Evolutionary conservation across 495 filamentous ascomycete species (phyloP), one percentile per base, ranked within the genome.

Genomic region (Hyaloscypha bicolor): DNA sequence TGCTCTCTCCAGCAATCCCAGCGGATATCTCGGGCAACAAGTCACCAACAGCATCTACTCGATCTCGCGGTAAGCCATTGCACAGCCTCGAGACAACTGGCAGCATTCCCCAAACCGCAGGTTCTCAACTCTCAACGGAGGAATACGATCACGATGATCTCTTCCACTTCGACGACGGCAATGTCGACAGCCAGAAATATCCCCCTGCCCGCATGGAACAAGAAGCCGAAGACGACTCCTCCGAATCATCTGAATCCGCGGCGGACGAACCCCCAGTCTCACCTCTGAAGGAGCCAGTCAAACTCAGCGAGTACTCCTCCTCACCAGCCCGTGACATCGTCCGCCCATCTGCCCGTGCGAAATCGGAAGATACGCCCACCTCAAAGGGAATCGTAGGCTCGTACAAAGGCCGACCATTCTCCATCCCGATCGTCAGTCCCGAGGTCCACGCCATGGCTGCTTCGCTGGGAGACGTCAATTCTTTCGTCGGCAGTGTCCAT

Each of bases 401-500:
- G 6, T 70, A 66, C 31, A 71, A 69, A 56, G 65, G 68, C 48
- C 65, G 65, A 9, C 68, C 71, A 9, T 75, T 75, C 62, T 65
- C 48, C 42, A 48, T 70, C 25, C 66, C 65, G 12, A 69, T 75
- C 51, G 73, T 75, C 29, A 73, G 62, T 33, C 48, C 64, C 6
- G 71, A 67, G 22, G 35, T 73, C 14, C 70, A 71, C 33, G 68
- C 62, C 6, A 35, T 67, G 51, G 73, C 73, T 19, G 71, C 68
- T 19, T 61, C 39, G 21, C 16, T 73, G 12, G 73, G 73, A 16
- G 48, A 37, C 11, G 8, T 75, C 4, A 63, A 59, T 32, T 66
- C 66, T 6, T 75, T 75, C 57, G 73, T 75, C 0, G 73, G 73
- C 6, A 72, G 69, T 63, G 29, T 73, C 11, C 25, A 70, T 59